These are phyloP conservation scores for Gossypium anomalum DNA, from an alignment of 345 rosid species.

Conservation along the genomic window DNA sequence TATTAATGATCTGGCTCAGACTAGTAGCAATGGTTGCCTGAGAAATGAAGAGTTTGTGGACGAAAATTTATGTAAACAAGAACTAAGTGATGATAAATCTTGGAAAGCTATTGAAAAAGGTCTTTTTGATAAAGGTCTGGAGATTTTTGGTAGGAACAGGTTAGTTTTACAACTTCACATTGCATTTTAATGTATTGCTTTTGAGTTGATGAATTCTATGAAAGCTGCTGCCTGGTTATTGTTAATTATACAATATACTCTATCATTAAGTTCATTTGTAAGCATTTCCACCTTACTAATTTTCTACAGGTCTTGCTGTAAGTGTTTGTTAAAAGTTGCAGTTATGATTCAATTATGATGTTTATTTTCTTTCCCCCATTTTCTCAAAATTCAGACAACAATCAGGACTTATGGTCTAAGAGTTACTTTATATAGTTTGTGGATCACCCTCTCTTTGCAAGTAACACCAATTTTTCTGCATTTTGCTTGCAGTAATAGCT, in stretches of 20 bases:
- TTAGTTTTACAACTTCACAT: conserved; percentile 24
- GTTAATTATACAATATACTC: background rate
- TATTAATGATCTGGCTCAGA: conserved; percentile 37
- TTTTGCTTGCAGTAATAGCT: background rate
- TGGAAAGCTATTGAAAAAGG: conserved; percentile 91
- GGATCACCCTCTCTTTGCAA: background rate
- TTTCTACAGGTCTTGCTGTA: background rate
- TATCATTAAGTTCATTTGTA: background rate
- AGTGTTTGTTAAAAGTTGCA: background rate
- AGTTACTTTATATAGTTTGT: background rate
- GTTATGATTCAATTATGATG: background rate
- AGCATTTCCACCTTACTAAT: background rate
- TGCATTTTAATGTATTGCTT: conserved; percentile 1
- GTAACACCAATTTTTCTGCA: background rate
- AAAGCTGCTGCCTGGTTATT: conserved; percentile 1
- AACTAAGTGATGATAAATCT: conserved; percentile 44
- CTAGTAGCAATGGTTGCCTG: conserved; percentile 45
- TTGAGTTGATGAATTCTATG: background rate
- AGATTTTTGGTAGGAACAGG: conserved; percentile 97
- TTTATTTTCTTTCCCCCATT: background rate
- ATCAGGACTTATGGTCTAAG: background rate
- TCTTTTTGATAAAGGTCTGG: conserved; percentile 85
- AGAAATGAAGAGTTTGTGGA: conserved; percentile 68
- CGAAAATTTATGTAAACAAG: conserved; percentile 53
- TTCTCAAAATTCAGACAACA: background rate